phyloP scores from a whole-genome alignment of 192 early-diverging fungal species.

The Coemansia sp. region DNA sequence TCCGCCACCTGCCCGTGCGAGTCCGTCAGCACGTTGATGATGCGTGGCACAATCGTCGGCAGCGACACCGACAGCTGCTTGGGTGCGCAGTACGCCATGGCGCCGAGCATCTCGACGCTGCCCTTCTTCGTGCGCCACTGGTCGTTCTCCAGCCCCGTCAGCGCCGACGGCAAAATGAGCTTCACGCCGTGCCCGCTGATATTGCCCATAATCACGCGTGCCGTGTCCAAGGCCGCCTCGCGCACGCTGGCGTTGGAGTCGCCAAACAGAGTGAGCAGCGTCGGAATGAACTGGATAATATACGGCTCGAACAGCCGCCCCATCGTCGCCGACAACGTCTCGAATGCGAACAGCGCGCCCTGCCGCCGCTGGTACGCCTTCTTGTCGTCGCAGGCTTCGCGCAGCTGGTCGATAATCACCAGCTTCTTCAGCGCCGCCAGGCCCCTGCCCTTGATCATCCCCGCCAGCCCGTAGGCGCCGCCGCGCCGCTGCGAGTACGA shows the following conservation, averaged over 20 bases:
- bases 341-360: slow-evolving; percentile 93
- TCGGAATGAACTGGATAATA: slow-evolving; percentile 89
- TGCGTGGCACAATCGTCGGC: slow-evolving; percentile 88
- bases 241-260: slow-evolving; percentile 84
- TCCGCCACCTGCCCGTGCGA: slow-evolving; percentile 90
- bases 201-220: slow-evolving; percentile 92
- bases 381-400: slow-evolving; percentile 61
- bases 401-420: slow-evolving; percentile 76
- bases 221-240: slow-evolving; percentile 85
- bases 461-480: slow-evolving; percentile 94
- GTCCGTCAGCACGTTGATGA: slow-evolving; percentile 91
- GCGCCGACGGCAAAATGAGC: slow-evolving; percentile 85
- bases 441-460: slow-evolving; percentile 89
- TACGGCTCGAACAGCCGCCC: slow-evolving; percentile 97
- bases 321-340: slow-evolving; percentile 80
- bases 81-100: slow-evolving; percentile 96
- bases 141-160: slow-evolving; percentile 84
- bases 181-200: slow-evolving; percentile 96
- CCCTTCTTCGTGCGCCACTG: slow-evolving; percentile 98
- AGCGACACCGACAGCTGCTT: slow-evolving; percentile 90
- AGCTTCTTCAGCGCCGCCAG: slow-evolving; percentile 85
- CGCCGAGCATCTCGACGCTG: slow-evolving; percentile 87
- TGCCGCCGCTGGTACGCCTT: slow-evolving; percentile 78
- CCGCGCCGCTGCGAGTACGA: slow-evolving; percentile 90
- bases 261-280: slow-evolving; percentile 84